Base-by-base conservation (phyloP, 148 eudicot species). In the Vaccinium darrowii region DNA sequence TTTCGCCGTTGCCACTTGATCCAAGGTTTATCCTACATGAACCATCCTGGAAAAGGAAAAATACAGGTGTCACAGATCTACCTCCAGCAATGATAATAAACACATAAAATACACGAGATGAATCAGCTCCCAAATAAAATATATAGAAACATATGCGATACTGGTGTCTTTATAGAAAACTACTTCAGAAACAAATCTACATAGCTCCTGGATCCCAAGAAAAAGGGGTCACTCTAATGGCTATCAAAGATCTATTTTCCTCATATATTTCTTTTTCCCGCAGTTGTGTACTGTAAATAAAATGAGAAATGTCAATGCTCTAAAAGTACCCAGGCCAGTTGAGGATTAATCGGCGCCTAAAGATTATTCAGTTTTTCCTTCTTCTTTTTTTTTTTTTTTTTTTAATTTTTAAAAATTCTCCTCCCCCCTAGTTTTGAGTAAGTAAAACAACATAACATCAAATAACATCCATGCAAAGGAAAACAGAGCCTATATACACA, bases 1-100 rank as follows among this genome's bases (percentile, higher is more conserved):
- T 82, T 39, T 95, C 99, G 0, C 94, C 98, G 79, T 84, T 90
- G 27, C 98, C 98, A 50, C 83, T 91, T 36, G 94, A 86, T 79
- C 98, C 98, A 10, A 97, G 94, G n/a, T 91, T 95, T 72, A 97
- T 88, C 80, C 92, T 90, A 81, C 96, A 97, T 5, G 99, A 91
- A 81, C 98, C 96, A 87, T 97, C 99, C 99, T 95, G 89, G 43
- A 51, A 87, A 83, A 33, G 21, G 39, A 27, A 86, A 50, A 78
- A 57, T 52, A 78, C n/a, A 13, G 11, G n/a, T 39, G 67, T 58
- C 60, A 76, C 47, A 36, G 43, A 58, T 18, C 39, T 53, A 50
- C 27, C 57, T 77, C 27, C 25, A 25, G 51, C 11, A 51, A 51
- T 50, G 36, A 77, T 77, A 15, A 51, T 47, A 43, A n/a, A 56